Base-by-base conservation (phyloP, 768 basidiomycete genomes). In the Cytidiella melzeri region DNA sequence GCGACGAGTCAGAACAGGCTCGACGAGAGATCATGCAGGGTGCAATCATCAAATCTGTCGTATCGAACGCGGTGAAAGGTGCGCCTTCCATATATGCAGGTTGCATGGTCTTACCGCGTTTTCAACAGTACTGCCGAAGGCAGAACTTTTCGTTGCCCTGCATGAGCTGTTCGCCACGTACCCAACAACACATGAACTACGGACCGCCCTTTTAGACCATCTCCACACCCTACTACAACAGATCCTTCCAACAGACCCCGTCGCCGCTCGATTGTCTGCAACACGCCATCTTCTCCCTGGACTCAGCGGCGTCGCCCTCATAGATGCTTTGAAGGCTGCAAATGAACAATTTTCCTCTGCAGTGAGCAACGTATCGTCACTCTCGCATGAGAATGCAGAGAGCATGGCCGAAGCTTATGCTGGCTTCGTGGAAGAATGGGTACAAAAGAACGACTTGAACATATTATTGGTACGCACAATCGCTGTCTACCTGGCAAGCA, bases 1-100 rank as follows among this genome's bases (percentile, higher is more conserved):
- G 69, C 13, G 73, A 69, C 34, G 76, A 76, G 42, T 70, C 71
- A 26, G 73, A 76, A 47, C 72, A 72, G 39, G 85, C 85, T 18
- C 73, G 86, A 44, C 71, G 70, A 59, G 76, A 77, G 38, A 81
- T 92, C 61, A 75, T 92, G 74, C 71, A 81, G 44, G 91, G 91
- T 21, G 87, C 77, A 3, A 89, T 92, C 57, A 86, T 89, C 34
- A 81, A 78, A 61, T 75, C 81, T 39, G 88, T 88, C n/a, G 79
- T 92, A 43, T 69, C 73, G 18, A 84, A 76, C 55, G 92, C 92
- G 25, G 77, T 73, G 10, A 73, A 84, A 79, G 87, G 92, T 84
- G 62, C 52, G 64, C 65, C 45, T 56, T 25, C n/a, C n/a, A n/a
- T n/a, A n/a, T n/a, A 30, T 50, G 39, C 58, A 37, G 47, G 59